Evolutionary conservation across 306 rosid genomes (phyloP).

Genomic region (Cicer yamashitae): DNA sequence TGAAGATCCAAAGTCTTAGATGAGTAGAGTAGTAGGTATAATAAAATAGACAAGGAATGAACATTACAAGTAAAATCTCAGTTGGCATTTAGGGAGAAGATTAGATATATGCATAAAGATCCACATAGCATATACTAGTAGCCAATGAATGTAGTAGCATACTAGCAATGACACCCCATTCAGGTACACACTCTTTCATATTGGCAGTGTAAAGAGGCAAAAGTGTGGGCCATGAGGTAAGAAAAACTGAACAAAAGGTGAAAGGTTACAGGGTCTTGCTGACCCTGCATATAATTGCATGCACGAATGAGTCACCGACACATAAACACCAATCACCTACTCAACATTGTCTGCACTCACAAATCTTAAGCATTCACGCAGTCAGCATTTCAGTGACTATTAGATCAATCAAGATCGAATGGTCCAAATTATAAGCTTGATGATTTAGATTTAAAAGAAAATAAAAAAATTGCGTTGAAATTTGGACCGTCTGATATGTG

Average conservation of each 20-base stretch:
- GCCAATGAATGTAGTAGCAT: conserved; percentile 21
- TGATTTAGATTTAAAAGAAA: too few relatives aligned
- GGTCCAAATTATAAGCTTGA: too few relatives aligned
- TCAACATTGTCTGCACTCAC: too few relatives aligned
- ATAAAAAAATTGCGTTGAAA: too few relatives aligned
- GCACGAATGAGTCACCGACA: conserved; percentile 60
- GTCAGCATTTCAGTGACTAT: too few relatives aligned
- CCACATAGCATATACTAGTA: conserved; percentile 30
- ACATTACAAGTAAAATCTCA: conserved; percentile 9
- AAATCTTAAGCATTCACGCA: too few relatives aligned
- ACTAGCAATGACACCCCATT: conserved; percentile 30
- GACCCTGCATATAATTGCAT: conserved; percentile 54
- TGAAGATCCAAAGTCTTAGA: conserved; percentile 5
- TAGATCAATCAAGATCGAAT: too few relatives aligned
- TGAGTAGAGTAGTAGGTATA: conserved; percentile 12
- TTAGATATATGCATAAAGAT: conserved; percentile 16
- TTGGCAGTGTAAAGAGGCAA: conserved; percentile 15
- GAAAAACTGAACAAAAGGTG: conserved; percentile 38
- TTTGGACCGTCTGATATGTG: too few relatives aligned
- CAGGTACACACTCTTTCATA: conserved; percentile 25
- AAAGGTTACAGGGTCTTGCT: conserved; percentile 46
- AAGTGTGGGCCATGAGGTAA: conserved; percentile 41
- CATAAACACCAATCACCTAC: conserved; percentile 11
- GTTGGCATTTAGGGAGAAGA: conserved; percentile 32
- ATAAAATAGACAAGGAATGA: conserved; percentile 31